Conservation (phyloP, 2,329 filamentous ascomycete genomes). For the Penicillium sp. region DNA sequence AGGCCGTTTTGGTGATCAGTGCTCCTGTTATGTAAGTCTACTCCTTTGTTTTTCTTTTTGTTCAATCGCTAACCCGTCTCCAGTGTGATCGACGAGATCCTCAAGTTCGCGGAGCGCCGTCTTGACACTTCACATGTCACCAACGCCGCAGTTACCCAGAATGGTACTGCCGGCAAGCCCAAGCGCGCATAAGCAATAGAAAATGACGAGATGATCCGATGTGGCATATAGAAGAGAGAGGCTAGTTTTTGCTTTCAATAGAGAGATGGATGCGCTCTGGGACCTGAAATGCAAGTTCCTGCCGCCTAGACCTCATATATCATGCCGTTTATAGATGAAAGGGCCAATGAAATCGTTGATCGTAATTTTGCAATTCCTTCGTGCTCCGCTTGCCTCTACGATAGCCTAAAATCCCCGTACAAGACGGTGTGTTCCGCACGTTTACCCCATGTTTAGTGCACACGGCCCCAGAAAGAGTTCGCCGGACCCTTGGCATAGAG, state of each 20-base stretch:
- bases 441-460: background rate
- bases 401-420: background rate
- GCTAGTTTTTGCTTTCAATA: constrained; percentile 7
- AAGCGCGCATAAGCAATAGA: constrained; percentile 33
- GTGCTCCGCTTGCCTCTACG: background rate
- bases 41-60: background rate
- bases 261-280: constrained; percentile 9
- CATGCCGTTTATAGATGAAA: background rate
- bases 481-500: background rate
- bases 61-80: constrained; percentile 12
- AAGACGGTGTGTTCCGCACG: no score
- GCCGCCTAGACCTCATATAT: background rate
- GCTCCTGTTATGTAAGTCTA: constrained; percentile 82
- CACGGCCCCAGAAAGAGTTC: background rate
- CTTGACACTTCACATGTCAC: constrained; percentile 51
- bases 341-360: background rate
- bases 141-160: constrained; percentile 21
- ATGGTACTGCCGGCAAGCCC: constrained; percentile 35
- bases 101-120: constrained; percentile 75
- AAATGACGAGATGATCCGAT: constrained; percentile 17
- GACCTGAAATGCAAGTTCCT: background rate
- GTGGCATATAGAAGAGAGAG: constrained; percentile 2
- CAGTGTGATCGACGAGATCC: constrained; percentile 77
- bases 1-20: constrained; percentile 85
- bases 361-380: background rate